These are phyloP conservation scores for Dictyostelium purpureum DNA, from an alignment of 78 protist species.

Conservation along the genomic window DNA sequence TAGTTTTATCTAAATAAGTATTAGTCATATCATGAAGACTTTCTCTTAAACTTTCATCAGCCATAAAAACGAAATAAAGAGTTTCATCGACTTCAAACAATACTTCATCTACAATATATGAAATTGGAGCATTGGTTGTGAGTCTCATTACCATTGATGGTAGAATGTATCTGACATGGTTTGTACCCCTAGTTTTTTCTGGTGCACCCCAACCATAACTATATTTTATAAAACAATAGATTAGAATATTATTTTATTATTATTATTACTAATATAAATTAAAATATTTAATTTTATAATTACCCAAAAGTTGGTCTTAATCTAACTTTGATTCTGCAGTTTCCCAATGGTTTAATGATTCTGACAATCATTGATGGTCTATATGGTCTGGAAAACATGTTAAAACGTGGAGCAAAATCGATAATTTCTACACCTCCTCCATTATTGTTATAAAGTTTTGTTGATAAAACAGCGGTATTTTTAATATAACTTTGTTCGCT, in stretches of 20 bases:
- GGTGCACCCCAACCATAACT: conserved; percentile 85
- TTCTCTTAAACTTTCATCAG: conserved; percentile 80
- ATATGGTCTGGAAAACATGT: conserved; percentile 68
- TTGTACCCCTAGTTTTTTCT: conserved; percentile 79
- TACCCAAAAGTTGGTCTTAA: conserved; percentile 85
- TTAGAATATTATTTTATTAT: no score
- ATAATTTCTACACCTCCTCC: conserved; percentile 73
- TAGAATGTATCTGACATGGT: conserved; percentile 79
- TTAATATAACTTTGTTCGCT: conserved; percentile 78
- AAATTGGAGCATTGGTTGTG: conserved; percentile 84
- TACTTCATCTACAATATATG: conserved; percentile 82
- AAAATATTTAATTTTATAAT: background rate
- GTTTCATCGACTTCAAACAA: conserved; percentile 78
- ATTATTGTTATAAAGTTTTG: conserved; percentile 38
- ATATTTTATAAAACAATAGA: background rate
- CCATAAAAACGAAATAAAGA: conserved; percentile 67
- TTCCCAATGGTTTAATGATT: conserved; percentile 68
- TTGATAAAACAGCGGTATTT: conserved; percentile 74
- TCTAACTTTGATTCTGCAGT: conserved; percentile 72
- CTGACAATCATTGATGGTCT: conserved; percentile 77
- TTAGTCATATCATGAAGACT: conserved; percentile 43
- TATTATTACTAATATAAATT: background rate
- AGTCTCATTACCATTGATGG: conserved; percentile 78
- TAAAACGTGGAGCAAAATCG: conserved; percentile 84
- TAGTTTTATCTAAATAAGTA: conserved; percentile 66